These are phyloP conservation scores for Lippia alba DNA, from an alignment of 305 asterid genomes.

Conservation along the genomic window DNA sequence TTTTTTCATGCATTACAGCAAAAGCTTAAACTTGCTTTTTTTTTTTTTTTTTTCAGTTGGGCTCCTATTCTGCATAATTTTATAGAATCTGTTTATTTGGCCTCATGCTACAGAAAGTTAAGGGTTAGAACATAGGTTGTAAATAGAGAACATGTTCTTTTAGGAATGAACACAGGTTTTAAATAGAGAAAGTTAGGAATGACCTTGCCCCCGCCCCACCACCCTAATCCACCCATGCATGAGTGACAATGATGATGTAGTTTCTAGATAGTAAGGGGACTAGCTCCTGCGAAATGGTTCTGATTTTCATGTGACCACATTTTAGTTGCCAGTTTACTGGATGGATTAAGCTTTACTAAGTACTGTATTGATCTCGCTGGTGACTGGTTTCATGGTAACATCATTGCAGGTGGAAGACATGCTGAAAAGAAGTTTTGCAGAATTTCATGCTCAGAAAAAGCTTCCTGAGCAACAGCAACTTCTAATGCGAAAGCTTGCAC, in stretches of 20 bases:
- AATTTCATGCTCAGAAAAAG: conserved; percentile 97
- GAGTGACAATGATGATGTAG: conserved; percentile 4
- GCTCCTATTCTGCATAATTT: conserved; percentile 10
- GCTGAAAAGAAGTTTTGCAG: conserved; percentile 99
- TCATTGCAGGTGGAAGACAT: conserved; percentile 92
- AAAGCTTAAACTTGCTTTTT: conserved; percentile 22
- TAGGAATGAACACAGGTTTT: conserved; percentile 2
- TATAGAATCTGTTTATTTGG: conserved; percentile 15
- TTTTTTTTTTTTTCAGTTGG: conserved; percentile 19
- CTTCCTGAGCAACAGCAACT: conserved; percentile 93
- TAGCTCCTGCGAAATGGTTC: conserved; percentile 21
- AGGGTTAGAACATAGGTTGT: conserved; percentile 15
- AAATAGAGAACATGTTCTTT: conserved; percentile 19
- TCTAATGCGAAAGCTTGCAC: conserved; percentile 84
- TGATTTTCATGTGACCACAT: conserved; percentile 9
- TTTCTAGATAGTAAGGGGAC: conserved; percentile 5
- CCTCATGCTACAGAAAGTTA: conserved; percentile 20
- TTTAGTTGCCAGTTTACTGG: conserved; percentile 27
- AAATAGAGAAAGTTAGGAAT: conserved; percentile 20
- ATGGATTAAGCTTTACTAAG: conserved; percentile 22
- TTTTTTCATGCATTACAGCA: conserved; percentile 4
- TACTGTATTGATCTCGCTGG: conserved; percentile 31
- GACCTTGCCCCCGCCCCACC: conserved; percentile 5
- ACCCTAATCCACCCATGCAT: background rate
- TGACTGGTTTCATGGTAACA: conserved; percentile 18